Base-by-base conservation (phyloP, 768 basidiomycete genomes). In the Mycena crocata region DNA sequence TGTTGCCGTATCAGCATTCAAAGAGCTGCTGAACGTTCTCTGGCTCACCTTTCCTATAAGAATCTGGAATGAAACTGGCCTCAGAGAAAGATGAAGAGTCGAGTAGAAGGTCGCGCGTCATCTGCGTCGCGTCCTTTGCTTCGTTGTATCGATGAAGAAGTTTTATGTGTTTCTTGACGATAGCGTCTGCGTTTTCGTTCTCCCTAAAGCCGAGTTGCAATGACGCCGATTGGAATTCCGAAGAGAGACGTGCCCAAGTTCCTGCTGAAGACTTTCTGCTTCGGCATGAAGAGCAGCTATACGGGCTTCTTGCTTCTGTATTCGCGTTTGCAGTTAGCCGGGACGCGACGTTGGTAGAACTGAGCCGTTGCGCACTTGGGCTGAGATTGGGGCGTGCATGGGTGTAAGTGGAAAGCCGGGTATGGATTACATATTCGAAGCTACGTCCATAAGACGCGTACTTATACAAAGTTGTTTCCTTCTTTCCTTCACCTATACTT, bases 111-210 rank as follows among this genome's bases (percentile, higher is more conserved):
- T 31, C 23, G 30, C 66, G 4, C 31, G 39, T 64, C 65, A 88
- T 93, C 88, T 94, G 93, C 0, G 91, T 84, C 5, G 92, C 93
- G 74, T 94, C 93, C 73, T 94, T 94, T 12, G 91, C 86, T 75
- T 94, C 93, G 66, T 94, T 94, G 67, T 93, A 94, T 39, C 80
- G 81, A 75, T 94, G 93, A 37, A 93, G 79, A 5, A 92, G 80
- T 69, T 85, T 86, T 75, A 93, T 93, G 71, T 93, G 91, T 17
- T 81, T 78, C 66, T 89, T 87, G 26, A 91, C 87, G 10, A 91
- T 86, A 52, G 78, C 79, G 45, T 89, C 86, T 0, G 90, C 85
- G 55, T 89, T 85, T 63, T 83, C 82, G 46, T 75, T 60, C 57
- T 75, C 76, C 35, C 85, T 57, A 35, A 14, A 32, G 32, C 54